Evolutionary conservation across 768 basidiomycete species (phyloP).

Genomic region (Amanita exitialis): DNA sequence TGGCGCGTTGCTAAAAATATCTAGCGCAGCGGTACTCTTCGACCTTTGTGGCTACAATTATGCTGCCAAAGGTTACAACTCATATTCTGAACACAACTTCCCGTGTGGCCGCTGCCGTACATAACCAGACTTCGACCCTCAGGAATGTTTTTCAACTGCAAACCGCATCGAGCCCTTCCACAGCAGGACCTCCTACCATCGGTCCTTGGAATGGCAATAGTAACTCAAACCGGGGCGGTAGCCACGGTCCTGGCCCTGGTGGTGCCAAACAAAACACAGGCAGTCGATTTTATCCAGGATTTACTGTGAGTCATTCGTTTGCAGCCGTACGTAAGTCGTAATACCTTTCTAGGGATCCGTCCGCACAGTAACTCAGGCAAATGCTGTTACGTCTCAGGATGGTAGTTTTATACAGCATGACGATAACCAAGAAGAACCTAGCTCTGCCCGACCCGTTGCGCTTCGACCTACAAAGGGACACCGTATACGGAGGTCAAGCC

Average conservation of each 20-base stretch:
- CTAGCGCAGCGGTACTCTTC: not conserved
- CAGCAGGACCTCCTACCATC: slow-evolving; percentile 24
- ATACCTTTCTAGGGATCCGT: slow-evolving; percentile 42
- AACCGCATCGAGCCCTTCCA: slow-evolving; percentile 36
- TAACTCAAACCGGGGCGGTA: slow-evolving; percentile 33
- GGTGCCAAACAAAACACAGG: slow-evolving; percentile 66
- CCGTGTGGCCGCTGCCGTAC: slow-evolving; percentile 67
- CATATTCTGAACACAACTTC: slow-evolving; percentile 67
- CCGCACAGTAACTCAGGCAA: slow-evolving; percentile 66
- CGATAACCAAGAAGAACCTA: slow-evolving; percentile 41
- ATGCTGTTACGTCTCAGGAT: slow-evolving; percentile 48
- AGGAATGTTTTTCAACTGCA: slow-evolving; percentile 71
- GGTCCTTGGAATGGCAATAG: slow-evolving; percentile 34
- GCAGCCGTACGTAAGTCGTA: not conserved
- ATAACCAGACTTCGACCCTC: slow-evolving; percentile 61
- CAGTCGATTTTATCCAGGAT: slow-evolving; percentile 59
- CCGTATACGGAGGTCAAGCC: slow-evolving; percentile 50
- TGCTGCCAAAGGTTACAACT: slow-evolving; percentile 82
- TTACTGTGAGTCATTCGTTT: slow-evolving; percentile 38
- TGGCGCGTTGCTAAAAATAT: not conserved
- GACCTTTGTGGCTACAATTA: slow-evolving; percentile 18
- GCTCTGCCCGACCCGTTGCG: slow-evolving; percentile 19
- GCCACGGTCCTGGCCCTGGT: slow-evolving; percentile 56
- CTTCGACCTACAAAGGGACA: slow-evolving; percentile 19
- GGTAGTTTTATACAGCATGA: slow-evolving; percentile 36